Conservation (phyloP, 2,329 filamentous ascomycete genomes). For the Thelonectria discophora region DNA sequence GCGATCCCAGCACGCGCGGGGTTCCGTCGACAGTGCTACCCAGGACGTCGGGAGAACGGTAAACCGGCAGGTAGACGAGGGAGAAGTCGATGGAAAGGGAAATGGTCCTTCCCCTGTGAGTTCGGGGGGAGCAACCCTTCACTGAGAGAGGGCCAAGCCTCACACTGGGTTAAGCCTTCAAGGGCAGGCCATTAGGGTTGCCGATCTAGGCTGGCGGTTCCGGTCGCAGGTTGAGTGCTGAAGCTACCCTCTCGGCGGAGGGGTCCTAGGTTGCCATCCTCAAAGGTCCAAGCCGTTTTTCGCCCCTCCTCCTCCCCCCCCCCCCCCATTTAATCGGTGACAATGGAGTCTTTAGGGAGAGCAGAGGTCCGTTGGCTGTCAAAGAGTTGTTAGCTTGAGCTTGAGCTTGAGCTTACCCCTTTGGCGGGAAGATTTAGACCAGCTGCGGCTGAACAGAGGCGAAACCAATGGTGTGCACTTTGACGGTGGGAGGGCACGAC, state of each 20-base stretch:
- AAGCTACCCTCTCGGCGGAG: background rate
- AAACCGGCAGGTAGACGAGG: background rate
- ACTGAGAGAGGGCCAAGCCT: too few relatives aligned
- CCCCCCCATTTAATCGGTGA: too few relatives aligned
- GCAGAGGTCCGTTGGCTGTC: too few relatives aligned
- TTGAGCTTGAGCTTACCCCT: too few relatives aligned
- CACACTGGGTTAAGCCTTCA: background rate
- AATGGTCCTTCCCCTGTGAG: background rate
- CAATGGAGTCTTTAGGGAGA: too few relatives aligned
- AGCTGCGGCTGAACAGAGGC: constrained; percentile 3
- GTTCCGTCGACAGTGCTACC: constrained; percentile 9
- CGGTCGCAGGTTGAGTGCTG: constrained; percentile 22
- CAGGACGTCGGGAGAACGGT: constrained; percentile 4
- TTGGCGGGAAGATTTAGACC: background rate
- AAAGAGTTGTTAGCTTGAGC: too few relatives aligned
- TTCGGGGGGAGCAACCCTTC: background rate
- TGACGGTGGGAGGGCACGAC: background rate
- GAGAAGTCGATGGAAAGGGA: constrained; percentile 16
- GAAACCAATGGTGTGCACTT: constrained; percentile 2
- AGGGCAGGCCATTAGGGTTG: constrained; percentile 6
- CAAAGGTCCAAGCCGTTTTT: background rate
- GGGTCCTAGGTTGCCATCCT: too few relatives aligned
- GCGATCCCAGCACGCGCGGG: constrained; percentile 13
- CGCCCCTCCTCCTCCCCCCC: too few relatives aligned
- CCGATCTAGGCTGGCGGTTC: constrained; percentile 18